phyloP scores from a whole-genome alignment of 768 basidiomycete species.

The Mycena kentingensis region DNA sequence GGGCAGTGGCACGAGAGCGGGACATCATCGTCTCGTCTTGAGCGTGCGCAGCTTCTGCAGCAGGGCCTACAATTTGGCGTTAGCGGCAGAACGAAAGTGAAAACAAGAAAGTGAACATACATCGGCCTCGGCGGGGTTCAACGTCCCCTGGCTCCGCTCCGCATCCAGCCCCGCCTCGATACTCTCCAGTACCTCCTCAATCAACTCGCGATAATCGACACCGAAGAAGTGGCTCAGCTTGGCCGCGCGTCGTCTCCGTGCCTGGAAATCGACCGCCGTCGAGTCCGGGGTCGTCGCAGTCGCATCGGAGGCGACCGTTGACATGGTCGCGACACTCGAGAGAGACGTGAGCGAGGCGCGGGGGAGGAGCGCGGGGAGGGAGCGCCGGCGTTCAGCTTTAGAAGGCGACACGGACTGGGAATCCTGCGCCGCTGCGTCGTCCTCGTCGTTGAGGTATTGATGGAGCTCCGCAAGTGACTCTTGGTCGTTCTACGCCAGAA shows the following conservation, averaged over 20 bases:
- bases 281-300: conserved; percentile 43
- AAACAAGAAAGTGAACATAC: conserved; percentile 42
- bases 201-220: conserved; percentile 78
- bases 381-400: conserved; percentile 66
- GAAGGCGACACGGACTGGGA: conserved; percentile 28
- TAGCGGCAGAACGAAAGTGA: conserved; percentile 11
- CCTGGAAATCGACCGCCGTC: conserved; percentile 57
- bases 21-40: conserved; percentile 47
- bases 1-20: not conserved
- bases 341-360: conserved; percentile 63
- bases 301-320: conserved; percentile 50
- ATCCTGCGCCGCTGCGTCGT: conserved; percentile 21
- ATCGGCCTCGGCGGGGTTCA: conserved; percentile 71
- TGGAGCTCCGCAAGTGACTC: conserved; percentile 75
- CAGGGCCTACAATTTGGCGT: conserved; percentile 46
- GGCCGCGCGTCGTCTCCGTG: conserved; percentile 71
- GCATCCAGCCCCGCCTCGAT: conserved; percentile 76
- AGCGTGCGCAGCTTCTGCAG: conserved; percentile 55
- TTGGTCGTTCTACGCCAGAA: conserved; percentile 64
- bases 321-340: conserved; percentile 9
- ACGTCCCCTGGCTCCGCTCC: conserved; percentile 62
- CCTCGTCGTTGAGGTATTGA: conserved; percentile 55
- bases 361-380: conserved; percentile 68
- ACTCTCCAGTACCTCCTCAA: conserved; percentile 76
- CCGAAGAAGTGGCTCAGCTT: conserved; percentile 89